Evolutionary conservation across 2,329 filamentous ascomycete species (phyloP).

Genomic region (Hypoxylon sp.): DNA sequence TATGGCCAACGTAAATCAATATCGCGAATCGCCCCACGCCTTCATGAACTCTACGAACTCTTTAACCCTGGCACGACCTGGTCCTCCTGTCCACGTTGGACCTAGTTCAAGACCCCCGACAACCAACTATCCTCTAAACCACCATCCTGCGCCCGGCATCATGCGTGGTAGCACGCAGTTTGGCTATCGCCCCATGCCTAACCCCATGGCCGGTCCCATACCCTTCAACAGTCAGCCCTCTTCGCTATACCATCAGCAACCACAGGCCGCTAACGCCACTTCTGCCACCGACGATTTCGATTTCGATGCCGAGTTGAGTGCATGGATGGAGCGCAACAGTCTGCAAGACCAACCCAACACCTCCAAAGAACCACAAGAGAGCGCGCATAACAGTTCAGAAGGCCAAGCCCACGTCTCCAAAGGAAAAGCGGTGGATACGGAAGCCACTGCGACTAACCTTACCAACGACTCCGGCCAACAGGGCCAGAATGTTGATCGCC

Average conservation of each 20-base stretch:
- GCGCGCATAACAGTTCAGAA: background rate
- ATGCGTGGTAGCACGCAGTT: background rate
- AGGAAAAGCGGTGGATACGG: background rate
- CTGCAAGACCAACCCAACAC: background rate
- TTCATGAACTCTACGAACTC: background rate
- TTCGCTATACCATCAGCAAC: background rate
- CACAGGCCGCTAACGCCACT: background rate
- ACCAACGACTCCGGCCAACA: background rate
- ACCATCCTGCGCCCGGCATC: background rate
- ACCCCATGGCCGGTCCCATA: background rate
- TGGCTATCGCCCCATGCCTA: background rate
- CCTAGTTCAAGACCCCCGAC: background rate
- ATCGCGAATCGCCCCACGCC: background rate
- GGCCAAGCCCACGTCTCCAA: background rate
- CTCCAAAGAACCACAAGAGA: background rate
- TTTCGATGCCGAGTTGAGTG: constrained; percentile 31
- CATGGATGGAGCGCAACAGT: constrained; percentile 25
- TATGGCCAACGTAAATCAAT: background rate
- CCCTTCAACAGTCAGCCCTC: background rate
- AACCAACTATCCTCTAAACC: background rate
- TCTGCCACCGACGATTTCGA: constrained; percentile 12
- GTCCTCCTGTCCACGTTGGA: background rate
- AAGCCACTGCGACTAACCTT: background rate
- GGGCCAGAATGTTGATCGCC: too few relatives aligned
- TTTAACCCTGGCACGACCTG: background rate